These are phyloP conservation scores for Colletotrichum phormii DNA, from an alignment of 2,329 filamentous ascomycete genomes.

Conservation along the genomic window DNA sequence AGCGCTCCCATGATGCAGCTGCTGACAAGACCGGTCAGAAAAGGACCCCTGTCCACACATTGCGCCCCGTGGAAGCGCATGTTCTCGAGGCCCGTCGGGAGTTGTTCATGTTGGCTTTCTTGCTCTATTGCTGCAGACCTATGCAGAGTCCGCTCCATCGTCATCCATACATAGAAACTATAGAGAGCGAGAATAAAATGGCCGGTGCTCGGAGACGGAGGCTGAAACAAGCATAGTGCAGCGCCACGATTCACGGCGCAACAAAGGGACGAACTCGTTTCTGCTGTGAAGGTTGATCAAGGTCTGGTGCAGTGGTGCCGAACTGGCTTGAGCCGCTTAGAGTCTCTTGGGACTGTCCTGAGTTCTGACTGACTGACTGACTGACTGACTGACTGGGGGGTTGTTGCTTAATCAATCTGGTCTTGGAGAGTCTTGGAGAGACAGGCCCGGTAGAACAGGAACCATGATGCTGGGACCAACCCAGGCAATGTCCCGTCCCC, in stretches of 20 bases:
- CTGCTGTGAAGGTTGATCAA: neutral
- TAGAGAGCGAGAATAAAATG: neutral
- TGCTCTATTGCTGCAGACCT: neutral
- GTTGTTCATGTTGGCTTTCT: neutral
- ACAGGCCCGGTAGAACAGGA: slow-evolving; percentile 5
- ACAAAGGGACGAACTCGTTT: slow-evolving; percentile 29
- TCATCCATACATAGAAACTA: neutral
- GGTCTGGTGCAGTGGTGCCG: neutral
- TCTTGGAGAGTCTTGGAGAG: neutral
- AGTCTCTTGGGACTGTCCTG: neutral
- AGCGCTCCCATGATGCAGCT: neutral
- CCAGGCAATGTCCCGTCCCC: neutral
- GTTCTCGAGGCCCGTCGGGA: neutral
- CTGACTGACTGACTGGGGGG: neutral
- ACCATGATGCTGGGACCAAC: slow-evolving; percentile 28
- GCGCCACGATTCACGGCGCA: slow-evolving; percentile 10
- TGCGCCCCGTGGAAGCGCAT: neutral
- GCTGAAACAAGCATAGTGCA: slow-evolving; percentile 31
- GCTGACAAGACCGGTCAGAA: slow-evolving; percentile 13
- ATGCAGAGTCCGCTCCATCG: neutral
- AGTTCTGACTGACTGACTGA: neutral
- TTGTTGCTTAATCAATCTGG: neutral
- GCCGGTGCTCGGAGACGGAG: neutral
- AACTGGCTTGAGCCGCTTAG: neutral
- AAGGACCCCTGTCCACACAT: neutral